Evolutionary conservation across 768 basidiomycete genomes (phyloP).

Genomic region (Pisolithus microcarpus): DNA sequence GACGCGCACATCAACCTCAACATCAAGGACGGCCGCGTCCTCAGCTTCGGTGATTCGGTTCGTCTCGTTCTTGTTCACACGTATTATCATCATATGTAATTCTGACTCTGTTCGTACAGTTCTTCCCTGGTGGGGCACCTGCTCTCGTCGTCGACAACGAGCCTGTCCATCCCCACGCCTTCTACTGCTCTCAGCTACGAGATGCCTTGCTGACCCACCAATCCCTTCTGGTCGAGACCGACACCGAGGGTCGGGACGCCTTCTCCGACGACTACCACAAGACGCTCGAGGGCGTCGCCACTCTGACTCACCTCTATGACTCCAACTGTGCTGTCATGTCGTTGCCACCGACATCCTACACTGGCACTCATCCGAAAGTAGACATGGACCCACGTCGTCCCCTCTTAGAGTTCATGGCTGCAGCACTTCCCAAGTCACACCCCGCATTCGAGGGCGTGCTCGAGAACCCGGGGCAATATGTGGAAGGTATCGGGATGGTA

Average conservation of each 20-base stretch:
- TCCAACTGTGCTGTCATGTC: conserved; percentile 48
- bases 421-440: conserved; percentile 50
- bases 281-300: conserved; percentile 12
- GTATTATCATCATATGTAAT: conserved; percentile 4
- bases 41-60: conserved; percentile 87
- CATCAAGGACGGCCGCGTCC: conserved; percentile 71
- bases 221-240: conserved; percentile 17
- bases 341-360: conserved; percentile 20
- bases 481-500: conserved; percentile 41
- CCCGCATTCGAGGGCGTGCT: conserved; percentile 38
- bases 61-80: conserved; percentile 20
- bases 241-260: conserved; percentile 1
- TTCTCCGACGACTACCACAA: conserved; percentile 7
- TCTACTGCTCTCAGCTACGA: conserved; percentile 44
- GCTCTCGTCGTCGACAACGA: conserved; percentile 27
- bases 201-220: conserved; percentile 27
- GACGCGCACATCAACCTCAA: conserved; percentile 94
- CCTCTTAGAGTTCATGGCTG: conserved; percentile 72
- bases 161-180: conserved; percentile 41
- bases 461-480: conserved; percentile 41
- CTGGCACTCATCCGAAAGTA: conserved; percentile 20
- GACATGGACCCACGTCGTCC: conserved; percentile 42
- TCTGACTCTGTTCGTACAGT: conserved; percentile 36
- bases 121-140: conserved; percentile 62
- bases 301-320: conserved; percentile 39